A percentile compares a stretch with the other conserved stretches of the same genome.
Conservation (phyloP, 2,329 filamentous ascomycete genomes). For the Tolypocladium nubicola region DNA sequence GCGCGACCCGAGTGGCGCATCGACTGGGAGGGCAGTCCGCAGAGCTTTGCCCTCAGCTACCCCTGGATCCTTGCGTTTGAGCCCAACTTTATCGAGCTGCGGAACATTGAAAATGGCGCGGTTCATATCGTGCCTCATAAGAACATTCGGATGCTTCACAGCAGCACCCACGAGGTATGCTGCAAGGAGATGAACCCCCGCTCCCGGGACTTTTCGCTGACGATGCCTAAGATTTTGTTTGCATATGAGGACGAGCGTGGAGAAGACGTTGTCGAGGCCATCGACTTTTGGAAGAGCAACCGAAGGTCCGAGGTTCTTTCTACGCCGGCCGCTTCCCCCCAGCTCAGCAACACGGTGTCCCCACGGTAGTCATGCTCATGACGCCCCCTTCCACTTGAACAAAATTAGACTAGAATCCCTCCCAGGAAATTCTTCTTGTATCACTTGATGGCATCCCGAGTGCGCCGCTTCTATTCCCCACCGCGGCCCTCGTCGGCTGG, state of each 20-base stretch:
- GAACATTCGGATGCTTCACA: conserved; percentile 96
- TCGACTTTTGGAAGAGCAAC: conserved; percentile 88
- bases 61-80: conserved; percentile 97
- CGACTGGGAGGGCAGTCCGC: conserved; percentile 90
- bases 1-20: conserved; percentile 94
- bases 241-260: conserved; percentile 94
- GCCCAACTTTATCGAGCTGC: conserved; percentile 92
- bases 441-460: conserved; percentile 9
- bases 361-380: neutral
- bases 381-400: neutral
- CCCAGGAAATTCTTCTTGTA: conserved; percentile 18
- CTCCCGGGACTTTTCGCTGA: neutral
- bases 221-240: conserved; percentile 67
- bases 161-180: conserved; percentile 88
- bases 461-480: neutral
- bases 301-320: conserved; percentile 33
- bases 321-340: conserved; percentile 3
- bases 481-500: neutral
- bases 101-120: conserved; percentile 87
- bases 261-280: conserved; percentile 84
- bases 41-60: conserved; percentile 87
- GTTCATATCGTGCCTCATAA: conserved; percentile 94
- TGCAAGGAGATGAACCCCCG: neutral
- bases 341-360: neutral
- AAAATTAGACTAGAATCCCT: conserved; percentile 8